Base-by-base conservation (phyloP, 306 rosid genomes). In the Prinsepia uniflora region DNA sequence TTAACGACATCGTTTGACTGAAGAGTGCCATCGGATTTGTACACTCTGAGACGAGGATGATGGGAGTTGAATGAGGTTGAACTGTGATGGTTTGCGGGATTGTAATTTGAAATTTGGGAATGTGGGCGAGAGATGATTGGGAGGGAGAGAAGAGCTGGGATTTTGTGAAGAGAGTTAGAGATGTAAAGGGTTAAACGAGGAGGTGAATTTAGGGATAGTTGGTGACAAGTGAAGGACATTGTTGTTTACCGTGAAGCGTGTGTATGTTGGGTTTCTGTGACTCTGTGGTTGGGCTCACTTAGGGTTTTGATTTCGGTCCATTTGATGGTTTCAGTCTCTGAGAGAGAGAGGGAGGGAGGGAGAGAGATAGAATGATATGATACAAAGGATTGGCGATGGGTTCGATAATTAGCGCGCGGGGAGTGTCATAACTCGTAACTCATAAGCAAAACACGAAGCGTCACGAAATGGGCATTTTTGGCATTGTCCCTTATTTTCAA, bases 181-280 rank as follows among this genome's bases (percentile, higher is more conserved):
- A 79, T 65, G 75, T 68, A 65, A 62, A 85, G 71, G 36, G 87
- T 17, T 60, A 52, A 41, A 2, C 68, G 75, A 48, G 94, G 63
- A 74, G 81, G 81, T 42, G 87, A 79, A 60, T 62, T 69, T 0
- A 79, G 6, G 70, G 72, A n/a, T 20, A 84, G 78, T 6, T 54
- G 69, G 5, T 63, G 82, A 58, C 61, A 78, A 68, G 90, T 65
- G 80, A 86, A 74, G 49, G 88, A 72, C 94, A 90, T 90, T 70
- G 83, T 81, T 42, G 36, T 65, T 13, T 13, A 11, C 19, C 19
- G 8, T 40, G n/a, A 30, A 43, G 48, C 64, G 19, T 14, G 50
- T 12, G 50, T 30, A 30, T 30, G 36, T 30, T 57, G 9, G 62
- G 17, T 57, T 39, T 57, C 2, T 30, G 46, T 39, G 74, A 34